phyloP scores from a whole-genome alignment of 1,139 yeast genomes.

The Protomyces gravidus region DNA sequence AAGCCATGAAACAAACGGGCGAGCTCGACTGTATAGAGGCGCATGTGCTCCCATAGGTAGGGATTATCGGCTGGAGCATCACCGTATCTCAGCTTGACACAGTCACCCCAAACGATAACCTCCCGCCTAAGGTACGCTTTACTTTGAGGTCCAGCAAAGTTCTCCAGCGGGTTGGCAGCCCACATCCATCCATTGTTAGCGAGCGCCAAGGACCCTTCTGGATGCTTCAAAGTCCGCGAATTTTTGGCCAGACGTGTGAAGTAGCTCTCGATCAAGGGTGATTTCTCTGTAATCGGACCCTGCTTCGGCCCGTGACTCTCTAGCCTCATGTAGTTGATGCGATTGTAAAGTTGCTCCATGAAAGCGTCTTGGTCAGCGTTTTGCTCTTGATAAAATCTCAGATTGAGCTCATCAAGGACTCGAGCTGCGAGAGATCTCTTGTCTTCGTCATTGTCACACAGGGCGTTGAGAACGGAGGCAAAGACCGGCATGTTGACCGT shows the following conservation, averaged over 20 bases:
- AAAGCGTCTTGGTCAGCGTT: constrained; percentile 68
- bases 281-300: constrained; percentile 55
- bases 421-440: constrained; percentile 43
- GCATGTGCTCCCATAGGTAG: constrained; percentile 82
- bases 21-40: constrained; percentile 63
- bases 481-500: constrained; percentile 51
- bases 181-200: constrained; percentile 99
- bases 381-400: constrained; percentile 65
- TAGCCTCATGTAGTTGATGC: constrained; percentile 70
- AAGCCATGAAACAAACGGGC: constrained; percentile 84
- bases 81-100: constrained; percentile 90
- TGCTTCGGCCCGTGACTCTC: constrained; percentile 75
- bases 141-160: constrained; percentile 77
- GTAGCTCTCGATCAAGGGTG: constrained; percentile 78
- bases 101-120: constrained; percentile 96
- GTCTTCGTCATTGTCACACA: constrained; percentile 42
- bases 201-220: constrained; percentile 57
- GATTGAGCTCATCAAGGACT: constrained; percentile 73
- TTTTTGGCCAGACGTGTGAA: constrained; percentile 61
- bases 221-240: constrained; percentile 43
- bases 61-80: constrained; percentile 74
- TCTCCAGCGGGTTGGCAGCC: constrained; percentile 92
- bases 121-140: constrained; percentile 84
- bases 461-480: constrained; percentile 47
- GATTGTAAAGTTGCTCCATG: constrained; percentile 62